phyloP scores from a whole-genome alignment of 2,329 filamentous ascomycete genomes.

The Beauveria varroae region DNA sequence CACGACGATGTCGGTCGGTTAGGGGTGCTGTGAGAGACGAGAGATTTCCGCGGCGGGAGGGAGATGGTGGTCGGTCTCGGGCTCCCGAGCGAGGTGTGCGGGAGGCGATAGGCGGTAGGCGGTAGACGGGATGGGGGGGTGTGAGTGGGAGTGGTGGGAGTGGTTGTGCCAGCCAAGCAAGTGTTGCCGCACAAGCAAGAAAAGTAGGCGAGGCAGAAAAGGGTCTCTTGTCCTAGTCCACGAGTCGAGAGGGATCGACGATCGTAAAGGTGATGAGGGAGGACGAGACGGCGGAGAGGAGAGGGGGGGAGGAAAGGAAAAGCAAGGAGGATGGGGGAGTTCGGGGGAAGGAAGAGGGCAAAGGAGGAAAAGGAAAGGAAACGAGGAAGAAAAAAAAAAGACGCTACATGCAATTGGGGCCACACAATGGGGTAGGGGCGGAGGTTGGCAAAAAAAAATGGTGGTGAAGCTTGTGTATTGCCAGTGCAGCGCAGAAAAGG shows the following conservation, averaged over 20 bases:
- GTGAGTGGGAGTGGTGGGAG: background rate
- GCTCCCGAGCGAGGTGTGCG: background rate
- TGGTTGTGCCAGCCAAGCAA: background rate
- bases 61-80: constrained; percentile 1
- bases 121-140: background rate
- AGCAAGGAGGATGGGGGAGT: background rate
- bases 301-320: background rate
- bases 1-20: background rate
- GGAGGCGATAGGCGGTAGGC: background rate
- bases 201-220: background rate
- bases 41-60: background rate
- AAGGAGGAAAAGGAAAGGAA: background rate
- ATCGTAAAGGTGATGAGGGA: background rate
- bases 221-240: background rate
- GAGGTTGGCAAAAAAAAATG: constrained; percentile 1
- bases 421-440: constrained; percentile 2
- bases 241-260: background rate
- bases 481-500: no score
- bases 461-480: background rate
- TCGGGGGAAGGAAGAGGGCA: background rate
- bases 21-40: background rate
- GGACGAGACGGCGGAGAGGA: background rate
- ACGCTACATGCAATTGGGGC: constrained; percentile 1
- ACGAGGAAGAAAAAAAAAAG: background rate
- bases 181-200: background rate